Base-by-base conservation (phyloP, 495 filamentous ascomycete genomes). In the Xylaria palmicola region DNA sequence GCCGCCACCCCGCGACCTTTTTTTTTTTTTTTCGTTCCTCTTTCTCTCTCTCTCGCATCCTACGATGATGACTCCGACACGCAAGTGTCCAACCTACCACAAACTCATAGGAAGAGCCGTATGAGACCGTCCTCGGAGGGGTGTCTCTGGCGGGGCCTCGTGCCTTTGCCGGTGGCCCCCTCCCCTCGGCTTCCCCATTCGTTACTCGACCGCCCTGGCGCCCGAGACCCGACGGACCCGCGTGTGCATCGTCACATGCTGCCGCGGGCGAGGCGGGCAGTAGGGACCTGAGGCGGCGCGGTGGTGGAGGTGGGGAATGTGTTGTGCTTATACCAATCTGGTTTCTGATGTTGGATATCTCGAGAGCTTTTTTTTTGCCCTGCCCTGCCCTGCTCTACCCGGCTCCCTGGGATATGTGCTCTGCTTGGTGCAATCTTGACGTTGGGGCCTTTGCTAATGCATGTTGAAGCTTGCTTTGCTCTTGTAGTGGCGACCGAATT, bases 161-260 rank as follows among this genome's bases (percentile, higher is more conserved):
- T 12, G 9, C 27, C 36, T 26, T 48, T 15, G 55, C 17, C 9
- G 20, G 15, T 37, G 0, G 15, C 57, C 24, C 34, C 55, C 39
- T 55, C 53, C 56, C 40, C 13, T 44, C 59, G 39, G 68, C 68
- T 53, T 59, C 59, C 37, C 64, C 62, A 56, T 50, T 62, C 49
- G 60, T 56, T 39, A 24, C 45, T 54, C 39, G 50, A 34, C 12
- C 17, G 48, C 45, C 40, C 47, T 55, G 26, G 55, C 17, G 12
- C 43, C 47, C 20, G 62, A 63, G 60, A 61, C 64, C 66, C 55
- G 60, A 60, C 66, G 62, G 45, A 64, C 66, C 49, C 66, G 66
- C 67, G 72, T 62, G 66, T 77, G 78, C 78, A 80, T 72, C 78
- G 78, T 67, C 78, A 80, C 67, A 69, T 79, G 78, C 78, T 78